Conservation (phyloP, 2,329 filamentous ascomycete genomes). For the Penicillium sp. region DNA sequence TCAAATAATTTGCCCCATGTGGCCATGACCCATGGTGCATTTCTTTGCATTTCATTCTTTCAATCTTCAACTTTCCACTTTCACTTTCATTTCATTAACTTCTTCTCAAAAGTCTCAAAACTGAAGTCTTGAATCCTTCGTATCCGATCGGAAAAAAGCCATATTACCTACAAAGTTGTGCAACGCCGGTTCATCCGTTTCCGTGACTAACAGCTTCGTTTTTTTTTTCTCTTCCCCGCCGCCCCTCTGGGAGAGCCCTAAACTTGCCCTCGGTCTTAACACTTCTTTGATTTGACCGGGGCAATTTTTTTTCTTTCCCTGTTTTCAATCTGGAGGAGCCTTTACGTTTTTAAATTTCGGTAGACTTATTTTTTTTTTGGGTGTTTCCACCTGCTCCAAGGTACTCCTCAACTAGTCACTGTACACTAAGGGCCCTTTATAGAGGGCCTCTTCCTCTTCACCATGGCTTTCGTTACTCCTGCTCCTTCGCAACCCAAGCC, state of each 20-base stretch:
- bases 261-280: conserved; percentile 11
- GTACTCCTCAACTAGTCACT: conserved; percentile 10
- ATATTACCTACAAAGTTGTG: conserved; percentile 5
- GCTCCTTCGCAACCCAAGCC: conserved; percentile 28
- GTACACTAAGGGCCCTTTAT: conserved; percentile 25
- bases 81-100: background rate
- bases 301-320: conserved; percentile 17
- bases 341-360: conserved; percentile 19
- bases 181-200: conserved; percentile 24
- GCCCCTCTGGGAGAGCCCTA: conserved; percentile 25
- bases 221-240: conserved; percentile 22
- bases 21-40: conserved; percentile 10
- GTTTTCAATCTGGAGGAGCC: conserved; percentile 34
- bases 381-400: conserved; percentile 13
- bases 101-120: background rate
- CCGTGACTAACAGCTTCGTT: conserved; percentile 40
- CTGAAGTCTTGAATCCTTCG: background rate
- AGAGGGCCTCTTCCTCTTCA: conserved; percentile 27
- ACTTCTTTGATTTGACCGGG: conserved; percentile 21
- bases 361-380: conserved; percentile 17
- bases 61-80: background rate
- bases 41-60: background rate
- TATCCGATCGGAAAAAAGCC: background rate
- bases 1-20: conserved; percentile 11
- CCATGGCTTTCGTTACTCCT: conserved; percentile 31